These are phyloP conservation scores for Apophysomyces sp. DNA, from an alignment of 371 early-diverging fungal species.

Conservation along the genomic window DNA sequence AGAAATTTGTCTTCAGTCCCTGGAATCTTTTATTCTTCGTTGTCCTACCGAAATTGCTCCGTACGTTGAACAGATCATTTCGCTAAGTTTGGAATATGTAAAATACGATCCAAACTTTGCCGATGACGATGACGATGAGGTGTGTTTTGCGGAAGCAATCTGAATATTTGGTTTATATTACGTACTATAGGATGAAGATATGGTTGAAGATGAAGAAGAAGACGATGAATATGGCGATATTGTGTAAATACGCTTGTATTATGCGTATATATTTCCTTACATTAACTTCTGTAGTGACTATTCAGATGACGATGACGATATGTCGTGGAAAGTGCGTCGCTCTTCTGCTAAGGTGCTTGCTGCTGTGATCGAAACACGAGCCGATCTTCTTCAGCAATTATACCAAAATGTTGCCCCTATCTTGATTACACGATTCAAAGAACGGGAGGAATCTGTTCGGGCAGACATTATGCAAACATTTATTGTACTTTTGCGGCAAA, in stretches of 20 bases:
- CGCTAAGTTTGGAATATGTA: slow-evolving; percentile 65
- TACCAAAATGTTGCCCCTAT: slow-evolving; percentile 70
- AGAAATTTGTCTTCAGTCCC: slow-evolving; percentile 81
- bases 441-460: slow-evolving; percentile 91
- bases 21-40: slow-evolving; percentile 80
- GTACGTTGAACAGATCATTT: slow-evolving; percentile 63
- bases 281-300: slow-evolving; percentile 51
- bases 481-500: slow-evolving; percentile 71
- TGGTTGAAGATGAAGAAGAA: slow-evolving; percentile 66
- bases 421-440: slow-evolving; percentile 81
- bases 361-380: slow-evolving; percentile 72
- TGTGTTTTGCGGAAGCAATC: slow-evolving; percentile 1
- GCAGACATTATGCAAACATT: slow-evolving; percentile 82
- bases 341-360: slow-evolving; percentile 81
- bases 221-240: slow-evolving; percentile 79
- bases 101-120: slow-evolving; percentile 92
- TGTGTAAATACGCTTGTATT: slow-evolving; percentile 23
- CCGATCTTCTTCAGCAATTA: slow-evolving; percentile 64
- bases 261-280: background rate
- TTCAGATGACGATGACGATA: slow-evolving; percentile 76
- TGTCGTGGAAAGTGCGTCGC: slow-evolving; percentile 93
- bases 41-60: slow-evolving; percentile 75
- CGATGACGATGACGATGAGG: slow-evolving; percentile 75
- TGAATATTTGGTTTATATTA: background rate
- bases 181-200: slow-evolving; percentile 61